Evolutionary conservation across 768 basidiomycete species (phyloP).

Genomic region (Trametes maxima): DNA sequence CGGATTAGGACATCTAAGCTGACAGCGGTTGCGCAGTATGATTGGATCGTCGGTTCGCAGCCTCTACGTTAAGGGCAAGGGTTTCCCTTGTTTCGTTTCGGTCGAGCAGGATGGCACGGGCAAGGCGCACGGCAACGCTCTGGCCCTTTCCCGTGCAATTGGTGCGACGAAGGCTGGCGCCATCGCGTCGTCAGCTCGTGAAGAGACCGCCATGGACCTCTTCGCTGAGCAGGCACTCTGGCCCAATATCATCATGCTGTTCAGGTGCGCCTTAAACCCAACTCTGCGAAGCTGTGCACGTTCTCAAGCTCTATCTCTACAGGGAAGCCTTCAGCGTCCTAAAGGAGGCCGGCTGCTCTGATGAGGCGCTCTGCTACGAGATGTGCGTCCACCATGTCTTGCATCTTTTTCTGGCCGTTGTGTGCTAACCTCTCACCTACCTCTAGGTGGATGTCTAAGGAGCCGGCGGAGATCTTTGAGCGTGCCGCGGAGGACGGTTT

Average conservation of each 20-base stretch:
- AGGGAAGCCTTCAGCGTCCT: constrained; percentile 64
- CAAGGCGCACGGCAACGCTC: constrained; percentile 45
- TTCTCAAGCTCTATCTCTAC: neutral
- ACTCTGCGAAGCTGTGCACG: no score
- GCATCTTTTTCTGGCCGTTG: no score
- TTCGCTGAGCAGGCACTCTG: constrained; percentile 67
- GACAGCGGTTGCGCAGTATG: constrained; percentile 44
- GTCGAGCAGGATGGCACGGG: constrained; percentile 64
- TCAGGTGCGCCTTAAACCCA: constrained; percentile 40
- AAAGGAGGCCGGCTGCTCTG: constrained; percentile 65
- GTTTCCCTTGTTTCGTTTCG: constrained; percentile 67
- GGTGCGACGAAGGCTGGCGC: constrained; percentile 67
- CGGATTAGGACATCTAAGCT: neutral
- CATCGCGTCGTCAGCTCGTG: constrained; percentile 60
- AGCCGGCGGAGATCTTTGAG: constrained; percentile 71
- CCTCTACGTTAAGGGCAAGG: constrained; percentile 58
- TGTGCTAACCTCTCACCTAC: neutral
- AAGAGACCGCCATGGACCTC: constrained; percentile 67
- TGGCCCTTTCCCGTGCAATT: constrained; percentile 58
- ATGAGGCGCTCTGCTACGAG: constrained; percentile 67
- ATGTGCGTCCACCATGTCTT: constrained; percentile 42
- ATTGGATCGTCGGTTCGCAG: constrained; percentile 68
- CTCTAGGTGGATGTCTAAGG: constrained; percentile 71
- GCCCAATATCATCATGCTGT: constrained; percentile 68
- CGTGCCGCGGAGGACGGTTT: constrained; percentile 69